These are phyloP conservation scores for Coniochaeta pulveracea DNA, from an alignment of 2,329 filamentous ascomycete species.

Conservation along the genomic window DNA sequence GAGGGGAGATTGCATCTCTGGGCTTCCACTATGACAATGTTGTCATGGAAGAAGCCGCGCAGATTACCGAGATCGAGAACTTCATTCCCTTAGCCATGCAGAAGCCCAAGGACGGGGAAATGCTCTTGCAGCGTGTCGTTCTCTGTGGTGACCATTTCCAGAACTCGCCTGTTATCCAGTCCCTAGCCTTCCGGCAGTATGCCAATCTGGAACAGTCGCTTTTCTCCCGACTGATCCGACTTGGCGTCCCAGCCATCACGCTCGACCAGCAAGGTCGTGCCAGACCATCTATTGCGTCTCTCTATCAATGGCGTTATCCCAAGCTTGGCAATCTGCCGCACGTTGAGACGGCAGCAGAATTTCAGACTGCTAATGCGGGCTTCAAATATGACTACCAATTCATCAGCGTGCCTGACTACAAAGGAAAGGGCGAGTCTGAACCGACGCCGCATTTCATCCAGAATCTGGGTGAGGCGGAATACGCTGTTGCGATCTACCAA, in stretches of 20 bases:
- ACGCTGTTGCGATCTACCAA: conserved; percentile 87
- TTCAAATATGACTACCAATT: conserved; percentile 95
- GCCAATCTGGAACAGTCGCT: conserved; percentile 93
- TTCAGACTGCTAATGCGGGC: conserved; percentile 74
- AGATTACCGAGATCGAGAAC: conserved; percentile 94
- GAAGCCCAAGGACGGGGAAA: conserved; percentile 59
- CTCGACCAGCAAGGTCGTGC: conserved; percentile 92
- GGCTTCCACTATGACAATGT: conserved; percentile 97
- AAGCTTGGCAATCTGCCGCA: conserved; percentile 68
- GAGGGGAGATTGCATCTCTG: conserved; percentile 80
- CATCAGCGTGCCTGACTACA: conserved; percentile 89
- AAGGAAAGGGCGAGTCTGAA: conserved; percentile 77
- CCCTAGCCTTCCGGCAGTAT: conserved; percentile 85
- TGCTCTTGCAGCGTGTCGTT: conserved; percentile 76
- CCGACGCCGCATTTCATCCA: conserved; percentile 92
- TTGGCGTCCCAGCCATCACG: conserved; percentile 83
- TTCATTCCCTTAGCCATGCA: conserved; percentile 95
- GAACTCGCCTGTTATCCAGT: conserved; percentile 93
- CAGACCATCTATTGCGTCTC: conserved; percentile 70
- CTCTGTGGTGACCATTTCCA: conserved; percentile 93
- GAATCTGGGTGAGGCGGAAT: conserved; percentile 94
- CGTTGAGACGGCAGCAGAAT: conserved; percentile 59
- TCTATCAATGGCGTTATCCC: conserved; percentile 91
- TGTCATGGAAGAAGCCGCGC: conserved; percentile 95
- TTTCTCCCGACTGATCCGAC: conserved; percentile 79